phyloP scores from a whole-genome alignment of 139 green algal genomes.

The Micractinium conductrix region DNA sequence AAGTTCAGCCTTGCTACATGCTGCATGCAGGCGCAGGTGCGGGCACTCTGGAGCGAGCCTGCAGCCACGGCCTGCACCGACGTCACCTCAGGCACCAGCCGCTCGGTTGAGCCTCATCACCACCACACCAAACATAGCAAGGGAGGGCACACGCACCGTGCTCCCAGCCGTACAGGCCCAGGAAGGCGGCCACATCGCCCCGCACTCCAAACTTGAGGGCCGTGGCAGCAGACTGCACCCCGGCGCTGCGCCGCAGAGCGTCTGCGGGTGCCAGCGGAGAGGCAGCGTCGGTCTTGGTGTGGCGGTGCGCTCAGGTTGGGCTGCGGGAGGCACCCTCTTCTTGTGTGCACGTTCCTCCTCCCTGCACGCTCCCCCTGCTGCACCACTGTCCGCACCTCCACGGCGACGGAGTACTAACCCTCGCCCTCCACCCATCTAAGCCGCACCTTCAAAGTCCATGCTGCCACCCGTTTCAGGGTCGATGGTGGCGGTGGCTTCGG shows the following conservation, averaged over 20 bases:
- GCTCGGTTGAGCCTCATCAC: neutral
- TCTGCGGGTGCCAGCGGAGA: neutral
- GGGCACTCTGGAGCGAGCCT: neutral
- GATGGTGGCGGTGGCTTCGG: neutral
- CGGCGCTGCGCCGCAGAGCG: neutral
- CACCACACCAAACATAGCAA: neutral
- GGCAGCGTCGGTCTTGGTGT: neutral
- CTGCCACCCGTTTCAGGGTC: neutral
- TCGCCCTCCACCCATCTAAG: no score
- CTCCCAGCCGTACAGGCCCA: constrained; percentile 2
- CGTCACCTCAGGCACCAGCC: neutral
- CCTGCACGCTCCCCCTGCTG: neutral
- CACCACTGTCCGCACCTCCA: no score
- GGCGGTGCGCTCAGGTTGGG: neutral
- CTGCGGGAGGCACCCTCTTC: no score
- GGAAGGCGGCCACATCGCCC: neutral
- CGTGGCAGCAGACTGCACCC: neutral
- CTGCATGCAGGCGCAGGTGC: neutral
- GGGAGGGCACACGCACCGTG: neutral
- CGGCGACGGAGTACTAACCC: no score
- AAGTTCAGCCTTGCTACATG: no score
- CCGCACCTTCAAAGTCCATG: neutral
- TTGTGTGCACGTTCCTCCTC: neutral
- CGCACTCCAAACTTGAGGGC: constrained; percentile 18
- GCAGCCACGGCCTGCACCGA: neutral